These are phyloP conservation scores for Mangifera indica DNA, from an alignment of 345 rosid species.

Conservation along the genomic window DNA sequence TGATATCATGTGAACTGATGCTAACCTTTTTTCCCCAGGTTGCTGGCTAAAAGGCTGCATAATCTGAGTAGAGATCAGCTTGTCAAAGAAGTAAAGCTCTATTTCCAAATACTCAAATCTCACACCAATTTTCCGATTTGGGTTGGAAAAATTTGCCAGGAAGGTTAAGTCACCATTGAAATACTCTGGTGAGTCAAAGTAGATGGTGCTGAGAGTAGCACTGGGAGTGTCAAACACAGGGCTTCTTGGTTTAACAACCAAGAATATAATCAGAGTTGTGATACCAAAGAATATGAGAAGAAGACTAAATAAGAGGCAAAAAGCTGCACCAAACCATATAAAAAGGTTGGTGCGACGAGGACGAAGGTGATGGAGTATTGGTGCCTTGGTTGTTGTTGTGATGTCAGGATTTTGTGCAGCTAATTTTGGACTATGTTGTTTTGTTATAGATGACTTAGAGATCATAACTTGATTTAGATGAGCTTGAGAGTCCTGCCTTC, in stretches of 20 bases:
- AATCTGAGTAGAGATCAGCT: slow-evolving; percentile 51
- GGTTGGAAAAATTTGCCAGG: slow-evolving; percentile 73
- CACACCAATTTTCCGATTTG: slow-evolving; percentile 60
- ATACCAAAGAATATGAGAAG: slow-evolving; percentile 71
- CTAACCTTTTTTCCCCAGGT: slow-evolving; percentile 49
- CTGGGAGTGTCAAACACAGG: slow-evolving; percentile 72
- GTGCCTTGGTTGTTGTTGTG: slow-evolving; percentile 23
- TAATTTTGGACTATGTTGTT: slow-evolving; percentile 22
- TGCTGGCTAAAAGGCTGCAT: slow-evolving; percentile 66
- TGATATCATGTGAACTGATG: slow-evolving; percentile 60
- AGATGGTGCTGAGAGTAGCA: slow-evolving; percentile 67
- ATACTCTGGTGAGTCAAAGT: slow-evolving; percentile 75
- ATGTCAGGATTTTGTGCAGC: slow-evolving; percentile 16
- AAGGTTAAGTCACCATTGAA: slow-evolving; percentile 75
- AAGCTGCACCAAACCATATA: slow-evolving; percentile 71
- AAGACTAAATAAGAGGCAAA: slow-evolving; percentile 76
- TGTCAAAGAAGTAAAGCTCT: slow-evolving; percentile 68
- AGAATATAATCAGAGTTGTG: slow-evolving; percentile 67
- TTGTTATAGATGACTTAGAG: slow-evolving; percentile 39
- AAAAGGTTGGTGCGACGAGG: slow-evolving; percentile 52
- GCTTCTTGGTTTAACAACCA: slow-evolving; percentile 57
- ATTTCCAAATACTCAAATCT: slow-evolving; percentile 56
- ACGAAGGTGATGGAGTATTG: slow-evolving; percentile 40
- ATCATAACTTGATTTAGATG: slow-evolving; percentile 38
- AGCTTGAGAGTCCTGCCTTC: slow-evolving; percentile 34